Evolutionary conservation across 768 basidiomycete genomes (phyloP).

Genomic region (Lactifluus echinatus): DNA sequence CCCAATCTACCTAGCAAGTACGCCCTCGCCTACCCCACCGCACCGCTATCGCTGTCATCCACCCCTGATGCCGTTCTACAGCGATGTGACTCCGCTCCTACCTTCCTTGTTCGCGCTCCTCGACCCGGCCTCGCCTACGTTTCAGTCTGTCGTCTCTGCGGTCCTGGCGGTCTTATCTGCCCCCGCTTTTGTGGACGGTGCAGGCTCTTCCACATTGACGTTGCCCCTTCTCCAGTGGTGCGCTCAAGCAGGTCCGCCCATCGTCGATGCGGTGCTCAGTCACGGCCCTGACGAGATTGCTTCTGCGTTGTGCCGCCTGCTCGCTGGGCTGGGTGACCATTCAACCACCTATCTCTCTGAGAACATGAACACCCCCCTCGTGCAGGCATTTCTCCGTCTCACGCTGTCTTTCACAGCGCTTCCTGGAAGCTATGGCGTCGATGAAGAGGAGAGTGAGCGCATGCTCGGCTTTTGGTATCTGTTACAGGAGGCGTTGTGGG

Average conservation of each 20-base stretch:
- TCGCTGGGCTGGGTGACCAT: constrained; percentile 79
- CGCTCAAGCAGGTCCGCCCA: constrained; percentile 42
- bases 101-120: constrained; percentile 47
- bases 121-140: constrained; percentile 25
- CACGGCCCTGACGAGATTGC: constrained; percentile 46
- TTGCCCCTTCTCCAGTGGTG: constrained; percentile 84
- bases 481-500: constrained; percentile 83
- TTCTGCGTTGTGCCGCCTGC: constrained; percentile 70
- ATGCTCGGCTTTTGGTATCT: constrained; percentile 86
- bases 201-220: constrained; percentile 61
- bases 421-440: constrained; percentile 68
- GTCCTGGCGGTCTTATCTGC: constrained; percentile 64
- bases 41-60: background rate
- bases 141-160: constrained; percentile 37
- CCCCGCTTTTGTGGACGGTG: constrained; percentile 63
- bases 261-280: constrained; percentile 26
- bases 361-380: constrained; percentile 47
- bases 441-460: constrained; percentile 85
- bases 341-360: constrained; percentile 69
- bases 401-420: constrained; percentile 66
- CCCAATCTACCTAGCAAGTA: constrained; percentile 59
- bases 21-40: constrained; percentile 19
- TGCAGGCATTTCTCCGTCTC: constrained; percentile 61
- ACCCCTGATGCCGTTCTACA: constrained; percentile 24
- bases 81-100: constrained; percentile 65